Evolutionary conservation across 768 basidiomycete genomes (phyloP).

Genomic region (Pleurotus eryngii): DNA sequence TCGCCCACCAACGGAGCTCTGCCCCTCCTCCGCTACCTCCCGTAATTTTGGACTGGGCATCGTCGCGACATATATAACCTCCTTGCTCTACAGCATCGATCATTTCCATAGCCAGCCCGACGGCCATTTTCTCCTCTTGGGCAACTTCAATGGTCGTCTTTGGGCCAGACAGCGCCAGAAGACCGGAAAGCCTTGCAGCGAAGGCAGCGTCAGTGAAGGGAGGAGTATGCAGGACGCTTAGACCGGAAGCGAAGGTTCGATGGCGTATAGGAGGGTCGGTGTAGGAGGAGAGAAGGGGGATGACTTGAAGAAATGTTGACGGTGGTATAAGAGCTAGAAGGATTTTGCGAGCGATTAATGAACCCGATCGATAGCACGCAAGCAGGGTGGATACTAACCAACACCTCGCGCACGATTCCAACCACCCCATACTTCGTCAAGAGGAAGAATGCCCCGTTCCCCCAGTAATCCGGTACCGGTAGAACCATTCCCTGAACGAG

Average conservation of each 20-base stretch:
- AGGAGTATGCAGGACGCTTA: slow-evolving; percentile 83
- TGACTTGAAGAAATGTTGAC: slow-evolving; percentile 72
- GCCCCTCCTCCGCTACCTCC: slow-evolving; percentile 44
- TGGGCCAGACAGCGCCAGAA: slow-evolving; percentile 47
- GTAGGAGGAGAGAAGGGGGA: slow-evolving; percentile 62
- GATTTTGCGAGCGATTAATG: neutral
- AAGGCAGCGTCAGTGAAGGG: slow-evolving; percentile 69
- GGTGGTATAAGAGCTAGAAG: slow-evolving; percentile 83
- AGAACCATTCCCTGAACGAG: slow-evolving; percentile 15
- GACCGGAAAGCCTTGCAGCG: slow-evolving; percentile 55
- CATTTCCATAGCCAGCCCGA: slow-evolving; percentile 78
- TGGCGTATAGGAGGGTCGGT: slow-evolving; percentile 66
- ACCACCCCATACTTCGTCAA: slow-evolving; percentile 93
- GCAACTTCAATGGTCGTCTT: slow-evolving; percentile 72
- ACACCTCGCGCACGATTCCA: slow-evolving; percentile 95
- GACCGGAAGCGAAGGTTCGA: slow-evolving; percentile 69
- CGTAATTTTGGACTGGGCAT: slow-evolving; percentile 36
- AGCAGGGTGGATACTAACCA: slow-evolving; percentile 44
- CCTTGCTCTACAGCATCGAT: slow-evolving; percentile 68
- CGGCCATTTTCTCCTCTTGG: slow-evolving; percentile 62
- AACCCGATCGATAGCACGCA: neutral
- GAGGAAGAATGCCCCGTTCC: slow-evolving; percentile 72
- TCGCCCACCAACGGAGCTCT: slow-evolving; percentile 72
- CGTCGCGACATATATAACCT: slow-evolving; percentile 76
- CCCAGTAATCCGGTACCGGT: slow-evolving; percentile 62